Evolutionary conservation across 1,284 basidiomycete genomes (phyloP).

Genomic region (Quambalaria eucalypti): DNA sequence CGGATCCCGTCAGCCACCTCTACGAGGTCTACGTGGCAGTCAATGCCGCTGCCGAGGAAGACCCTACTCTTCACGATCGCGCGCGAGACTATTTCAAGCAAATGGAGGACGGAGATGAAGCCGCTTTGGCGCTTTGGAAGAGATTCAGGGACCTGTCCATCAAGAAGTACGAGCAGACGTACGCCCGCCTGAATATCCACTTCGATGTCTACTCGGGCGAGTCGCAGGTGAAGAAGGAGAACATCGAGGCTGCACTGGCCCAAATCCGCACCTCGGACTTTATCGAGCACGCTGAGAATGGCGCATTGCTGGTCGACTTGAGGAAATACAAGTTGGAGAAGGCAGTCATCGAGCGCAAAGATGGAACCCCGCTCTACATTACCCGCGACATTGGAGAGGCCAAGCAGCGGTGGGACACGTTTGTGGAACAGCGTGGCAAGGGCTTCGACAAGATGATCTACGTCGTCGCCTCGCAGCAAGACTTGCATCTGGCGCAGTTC

Average conservation of each 20-base stretch:
- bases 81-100: constrained; percentile 87
- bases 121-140: constrained; percentile 76
- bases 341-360: constrained; percentile 85
- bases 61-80: constrained; percentile 63
- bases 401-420: constrained; percentile 80
- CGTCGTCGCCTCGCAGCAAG: constrained; percentile 88
- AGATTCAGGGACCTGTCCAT: constrained; percentile 87
- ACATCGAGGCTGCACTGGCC: constrained; percentile 56
- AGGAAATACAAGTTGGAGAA: constrained; percentile 58
- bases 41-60: constrained; percentile 66
- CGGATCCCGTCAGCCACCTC: constrained; percentile 87
- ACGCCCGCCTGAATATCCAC: constrained; percentile 77
- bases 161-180: constrained; percentile 81
- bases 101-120: constrained; percentile 82
- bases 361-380: constrained; percentile 94
- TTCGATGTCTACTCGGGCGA: constrained; percentile 95
- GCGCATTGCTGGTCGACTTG: constrained; percentile 38
- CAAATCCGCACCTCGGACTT: constrained; percentile 22
- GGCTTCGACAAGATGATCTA: constrained; percentile 95
- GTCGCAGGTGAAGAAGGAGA: constrained; percentile 71
- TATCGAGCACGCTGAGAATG: constrained; percentile 35
- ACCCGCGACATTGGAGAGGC: constrained; percentile 96
- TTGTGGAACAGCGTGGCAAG: constrained; percentile 52
- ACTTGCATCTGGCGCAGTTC: constrained; percentile 83
- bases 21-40: constrained; percentile 91